Conservation (phyloP, 495 filamentous ascomycete genomes). For the Beverwykella pulmonaria region DNA sequence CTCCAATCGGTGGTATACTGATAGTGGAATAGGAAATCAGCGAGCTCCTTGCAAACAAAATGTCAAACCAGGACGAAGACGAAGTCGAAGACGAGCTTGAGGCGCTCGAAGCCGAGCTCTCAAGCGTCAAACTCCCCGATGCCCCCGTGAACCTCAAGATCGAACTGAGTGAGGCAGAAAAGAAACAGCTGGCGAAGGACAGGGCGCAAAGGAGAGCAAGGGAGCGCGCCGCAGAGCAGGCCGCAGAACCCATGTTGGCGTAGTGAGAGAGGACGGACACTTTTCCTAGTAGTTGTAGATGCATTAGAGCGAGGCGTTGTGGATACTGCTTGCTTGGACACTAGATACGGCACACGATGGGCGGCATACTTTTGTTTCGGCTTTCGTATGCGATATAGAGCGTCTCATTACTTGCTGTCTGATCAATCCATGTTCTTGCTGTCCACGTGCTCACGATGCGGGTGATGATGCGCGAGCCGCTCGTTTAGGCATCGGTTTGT, state of each 20-base stretch:
- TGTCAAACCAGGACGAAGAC: slow-evolving; percentile 93
- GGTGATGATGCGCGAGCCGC: slow-evolving; percentile 13
- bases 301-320: slow-evolving; percentile 33
- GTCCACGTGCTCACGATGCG: slow-evolving; percentile 26
- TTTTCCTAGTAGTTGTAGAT: background rate
- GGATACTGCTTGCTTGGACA: background rate
- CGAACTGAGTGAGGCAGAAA: slow-evolving; percentile 31
- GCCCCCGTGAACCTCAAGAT: slow-evolving; percentile 57
- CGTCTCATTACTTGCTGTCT: background rate
- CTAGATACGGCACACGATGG: background rate
- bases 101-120: slow-evolving; percentile 70
- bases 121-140: slow-evolving; percentile 57
- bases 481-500: slow-evolving; percentile 15
- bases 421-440: background rate
- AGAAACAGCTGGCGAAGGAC: slow-evolving; percentile 39
- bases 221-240: slow-evolving; percentile 32
- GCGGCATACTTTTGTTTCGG: background rate
- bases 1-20: too few relatives aligned
- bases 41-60: slow-evolving; percentile 81
- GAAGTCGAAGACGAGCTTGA: slow-evolving; percentile 96
- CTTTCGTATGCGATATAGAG: background rate
- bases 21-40: slow-evolving; percentile 83
- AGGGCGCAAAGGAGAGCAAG: slow-evolving; percentile 38
- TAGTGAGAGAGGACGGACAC: slow-evolving; percentile 10
- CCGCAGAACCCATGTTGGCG: slow-evolving; percentile 37